Base-by-base conservation (phyloP, 495 filamentous ascomycete species). In the Parachaetomium inaequale region DNA sequence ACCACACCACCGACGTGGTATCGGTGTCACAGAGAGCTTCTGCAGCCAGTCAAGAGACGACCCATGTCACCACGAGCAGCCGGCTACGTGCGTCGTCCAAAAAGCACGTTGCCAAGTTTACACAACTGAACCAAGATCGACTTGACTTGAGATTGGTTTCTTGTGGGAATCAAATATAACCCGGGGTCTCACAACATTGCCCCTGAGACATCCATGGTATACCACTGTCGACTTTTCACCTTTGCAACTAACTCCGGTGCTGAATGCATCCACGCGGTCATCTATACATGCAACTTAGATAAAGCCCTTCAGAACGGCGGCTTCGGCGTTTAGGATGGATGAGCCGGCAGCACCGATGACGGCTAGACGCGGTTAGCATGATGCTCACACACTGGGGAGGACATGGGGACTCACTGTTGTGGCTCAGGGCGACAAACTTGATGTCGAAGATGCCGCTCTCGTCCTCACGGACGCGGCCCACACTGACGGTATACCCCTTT, bases 331-430 rank as follows among this genome's bases (percentile, higher is more conserved):
- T 59, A 98, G 76, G 72, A 97, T 95, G 17, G 91, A 96, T 10
- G 90, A 94, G 34, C 94, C 94, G 11, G 94, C 92, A 40, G 94
- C 94, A 66, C 93, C 93, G 70, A 98, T 93, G 46, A 98, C 87
- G 47, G 93, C 86, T 88, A 55, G 19, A 55, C n/a, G 21, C 42
- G 52, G 56, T 68, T 50, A 68, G 60, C 55, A 46, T 3, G 3
- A 10, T 31, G 11, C 14, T 19, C n/a, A 36, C 19, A 25, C 52
- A 54, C 45, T 17, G 14, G 32, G 19, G n/a, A n/a, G 52, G 26
- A 10, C 25, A 12, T 15, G 45, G 1, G 26, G 26, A 81, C 85
- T 81, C 75, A 87, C 86, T 93, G 71, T 94, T 96, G 73, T 94
- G 91, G 57, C 87, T 91, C 66, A 94, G 73, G 5, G 88, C 86